Conservation (phyloP, 2,329 filamentous ascomycete species). For the Paraphaeosphaeria sporulosa region DNA sequence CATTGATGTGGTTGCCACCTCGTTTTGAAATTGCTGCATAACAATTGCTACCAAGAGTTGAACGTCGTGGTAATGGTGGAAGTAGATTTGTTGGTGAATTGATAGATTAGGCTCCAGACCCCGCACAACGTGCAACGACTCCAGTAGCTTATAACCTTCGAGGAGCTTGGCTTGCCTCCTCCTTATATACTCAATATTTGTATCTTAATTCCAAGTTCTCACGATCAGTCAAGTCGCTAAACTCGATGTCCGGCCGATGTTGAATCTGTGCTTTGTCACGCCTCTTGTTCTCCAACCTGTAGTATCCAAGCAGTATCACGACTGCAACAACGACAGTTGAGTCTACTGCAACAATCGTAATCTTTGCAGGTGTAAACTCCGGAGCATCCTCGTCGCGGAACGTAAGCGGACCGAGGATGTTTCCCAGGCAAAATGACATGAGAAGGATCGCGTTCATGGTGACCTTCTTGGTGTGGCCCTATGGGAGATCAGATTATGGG, state of each 20-base stretch:
- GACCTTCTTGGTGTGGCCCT: slow-evolving; percentile 49
- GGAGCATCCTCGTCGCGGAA: slow-evolving; percentile 48
- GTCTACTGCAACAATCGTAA: slow-evolving; percentile 49
- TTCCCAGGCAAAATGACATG: slow-evolving; percentile 46
- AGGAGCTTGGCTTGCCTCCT: neutral
- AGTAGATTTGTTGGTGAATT: neutral
- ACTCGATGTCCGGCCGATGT: slow-evolving; percentile 37
- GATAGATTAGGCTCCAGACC: neutral
- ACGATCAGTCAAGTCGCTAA: slow-evolving; percentile 62
- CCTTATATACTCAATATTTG: slow-evolving; percentile 13
- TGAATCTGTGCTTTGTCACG: slow-evolving; percentile 11
- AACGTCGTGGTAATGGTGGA: neutral
- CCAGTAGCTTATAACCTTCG: neutral
- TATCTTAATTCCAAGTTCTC: slow-evolving; percentile 66
- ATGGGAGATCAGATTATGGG: slow-evolving; percentile 6
- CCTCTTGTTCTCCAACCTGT: slow-evolving; percentile 27
- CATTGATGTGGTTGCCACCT: neutral
- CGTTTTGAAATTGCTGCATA: neutral
- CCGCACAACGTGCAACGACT: neutral
- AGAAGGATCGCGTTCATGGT: slow-evolving; percentile 45
- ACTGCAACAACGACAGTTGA: slow-evolving; percentile 38
- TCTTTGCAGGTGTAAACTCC: slow-evolving; percentile 52
- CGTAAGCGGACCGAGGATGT: slow-evolving; percentile 52
- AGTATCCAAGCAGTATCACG: slow-evolving; percentile 21
- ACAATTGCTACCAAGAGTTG: neutral